These are phyloP conservation scores for Pythium sp. DNA, from an alignment of 352 stramenopile genomes.

Conservation along the genomic window DNA sequence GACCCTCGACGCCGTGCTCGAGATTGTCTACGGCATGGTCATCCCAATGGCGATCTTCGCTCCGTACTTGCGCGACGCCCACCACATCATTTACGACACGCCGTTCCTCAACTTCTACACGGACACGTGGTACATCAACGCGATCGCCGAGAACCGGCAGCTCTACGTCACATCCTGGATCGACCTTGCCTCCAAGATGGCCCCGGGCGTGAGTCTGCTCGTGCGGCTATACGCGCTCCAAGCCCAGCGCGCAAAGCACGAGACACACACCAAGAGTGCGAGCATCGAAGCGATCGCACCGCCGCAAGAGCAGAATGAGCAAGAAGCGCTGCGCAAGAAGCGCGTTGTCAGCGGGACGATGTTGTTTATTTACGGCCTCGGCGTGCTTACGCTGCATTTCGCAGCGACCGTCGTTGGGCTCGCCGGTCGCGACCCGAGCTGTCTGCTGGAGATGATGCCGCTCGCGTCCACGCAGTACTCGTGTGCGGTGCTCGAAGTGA, in stretches of 20 bases:
- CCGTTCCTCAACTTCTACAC: background rate
- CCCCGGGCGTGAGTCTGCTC: background rate
- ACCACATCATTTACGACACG: background rate
- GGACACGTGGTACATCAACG: background rate
- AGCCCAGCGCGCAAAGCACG: background rate
- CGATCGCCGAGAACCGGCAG: background rate
- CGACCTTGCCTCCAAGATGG: background rate
- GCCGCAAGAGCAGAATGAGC: background rate
- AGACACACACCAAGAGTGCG: background rate
- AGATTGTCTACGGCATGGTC: conserved; percentile 19
- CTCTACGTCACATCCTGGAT: background rate
- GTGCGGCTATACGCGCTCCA: background rate
- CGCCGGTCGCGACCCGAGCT: background rate
- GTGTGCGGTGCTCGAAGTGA: background rate
- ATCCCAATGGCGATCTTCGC: conserved; percentile 31
- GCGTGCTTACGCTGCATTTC: background rate
- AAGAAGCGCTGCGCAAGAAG: background rate
- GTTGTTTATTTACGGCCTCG: background rate
- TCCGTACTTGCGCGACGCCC: conserved; percentile 17
- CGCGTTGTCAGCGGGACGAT: background rate
- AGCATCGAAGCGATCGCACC: background rate
- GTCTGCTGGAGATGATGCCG: background rate
- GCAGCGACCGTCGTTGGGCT: background rate
- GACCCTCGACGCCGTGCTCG: conserved; percentile 17
- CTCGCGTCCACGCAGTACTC: background rate